Base-by-base conservation (phyloP, 106 monocot species). In the Allium cepa region DNA sequence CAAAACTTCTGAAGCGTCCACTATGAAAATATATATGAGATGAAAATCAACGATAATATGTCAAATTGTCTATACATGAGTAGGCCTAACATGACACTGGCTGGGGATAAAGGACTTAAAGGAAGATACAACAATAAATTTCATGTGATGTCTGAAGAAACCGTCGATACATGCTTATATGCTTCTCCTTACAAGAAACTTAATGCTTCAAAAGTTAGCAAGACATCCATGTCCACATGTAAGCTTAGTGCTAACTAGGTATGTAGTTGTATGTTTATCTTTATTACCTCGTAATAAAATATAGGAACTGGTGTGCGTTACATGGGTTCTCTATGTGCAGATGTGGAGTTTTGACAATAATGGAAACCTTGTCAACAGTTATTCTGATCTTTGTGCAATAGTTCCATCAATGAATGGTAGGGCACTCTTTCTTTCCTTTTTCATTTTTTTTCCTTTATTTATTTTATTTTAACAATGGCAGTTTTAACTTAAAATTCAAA, bases 241-340 rank as follows among this genome's bases (percentile, higher is more conserved):
- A 77, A 78, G 71, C 73, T 79, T 84, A 75, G 82, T 82, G 71
- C 78, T 53, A 73, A 71, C 52, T 84, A 84, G 84, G 94, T 94
- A 81, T 62, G 59, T 36, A 36, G 36, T 36, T 36, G 5, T 36
- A 1, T 36, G 36, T 36, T 36, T 36, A 36, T 5, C 36, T 36
- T 3, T 36, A 36, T 36, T 36, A 2, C 36, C 36, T 36, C 5
- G 36, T 36, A 36, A 36, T 3, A 36, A 36, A 36, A 36, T 5
- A 36, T 36, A 36, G 36, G 3, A 5, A 36, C 36, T 36, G 36
- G 36, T 36, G 36, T 0, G 36, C 3, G 0, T 64, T 53, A 77
- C 10, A 66, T 53, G 46, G 5, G 22, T 22, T 22, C 27, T 46
- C 52, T 5, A 52, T 63, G 28, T 69, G 69, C 86, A 94, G 94